Percentiles rank a stretch among this genome's conserved stretches.
Conservation (phyloP, 2,329 filamentous ascomycete species). For the Fusarium secorum region DNA sequence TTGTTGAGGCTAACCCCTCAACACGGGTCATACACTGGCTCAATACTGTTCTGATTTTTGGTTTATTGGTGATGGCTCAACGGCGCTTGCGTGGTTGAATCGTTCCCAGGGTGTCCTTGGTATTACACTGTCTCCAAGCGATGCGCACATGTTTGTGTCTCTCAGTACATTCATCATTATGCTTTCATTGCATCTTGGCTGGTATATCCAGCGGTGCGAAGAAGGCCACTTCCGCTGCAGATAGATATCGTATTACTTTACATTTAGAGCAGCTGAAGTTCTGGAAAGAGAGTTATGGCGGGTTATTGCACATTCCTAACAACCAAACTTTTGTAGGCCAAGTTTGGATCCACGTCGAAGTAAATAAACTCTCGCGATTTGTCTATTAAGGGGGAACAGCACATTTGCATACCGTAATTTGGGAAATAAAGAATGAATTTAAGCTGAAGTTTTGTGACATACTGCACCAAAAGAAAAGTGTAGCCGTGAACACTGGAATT, state of each 20-base stretch:
- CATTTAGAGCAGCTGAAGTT: not conserved
- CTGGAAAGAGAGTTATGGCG: not conserved
- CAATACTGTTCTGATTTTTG: slow-evolving; percentile 33
- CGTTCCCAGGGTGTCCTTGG: slow-evolving; percentile 37
- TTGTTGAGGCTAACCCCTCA: slow-evolving; percentile 39
- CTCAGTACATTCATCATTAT: not conserved
- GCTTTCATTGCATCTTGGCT: slow-evolving; percentile 38
- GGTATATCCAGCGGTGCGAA: slow-evolving; percentile 37
- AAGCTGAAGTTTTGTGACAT: not conserved
- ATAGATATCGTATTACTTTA: not conserved
- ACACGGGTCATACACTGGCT: slow-evolving; percentile 12
- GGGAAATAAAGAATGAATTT: not conserved
- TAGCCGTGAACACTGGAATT: not conserved
- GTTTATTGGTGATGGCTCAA: slow-evolving; percentile 5
- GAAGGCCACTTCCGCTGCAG: not conserved
- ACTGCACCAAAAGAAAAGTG: not conserved
- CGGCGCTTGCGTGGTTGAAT: slow-evolving; percentile 30
- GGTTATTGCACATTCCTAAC: not conserved
- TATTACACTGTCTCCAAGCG: slow-evolving; percentile 41
- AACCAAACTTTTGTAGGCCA: not conserved
- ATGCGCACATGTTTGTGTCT: slow-evolving; percentile 13
- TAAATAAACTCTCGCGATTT: not conserved
- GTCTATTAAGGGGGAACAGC: not conserved
- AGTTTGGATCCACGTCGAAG: too few relatives aligned
- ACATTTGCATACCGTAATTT: not conserved